A percentile compares a stretch with the other conserved stretches of the same genome.
These are phyloP conservation scores for Trichophyton mentagrophytes DNA, from an alignment of 2,329 filamentous ascomycete species.

Conservation along the genomic window DNA sequence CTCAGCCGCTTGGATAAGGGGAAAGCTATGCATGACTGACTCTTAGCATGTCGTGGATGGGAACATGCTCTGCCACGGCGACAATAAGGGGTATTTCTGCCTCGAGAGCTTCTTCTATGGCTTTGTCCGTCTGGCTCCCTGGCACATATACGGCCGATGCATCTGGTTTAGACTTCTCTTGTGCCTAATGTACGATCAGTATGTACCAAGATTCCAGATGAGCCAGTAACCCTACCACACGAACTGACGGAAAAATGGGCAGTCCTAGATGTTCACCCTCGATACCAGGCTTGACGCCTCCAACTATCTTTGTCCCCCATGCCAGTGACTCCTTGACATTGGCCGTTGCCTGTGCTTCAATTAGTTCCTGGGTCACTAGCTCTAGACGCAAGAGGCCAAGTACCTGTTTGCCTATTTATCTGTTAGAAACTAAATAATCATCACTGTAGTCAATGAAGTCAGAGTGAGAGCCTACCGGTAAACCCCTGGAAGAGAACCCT, in stretches of 20 bases:
- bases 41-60: conserved; percentile 62
- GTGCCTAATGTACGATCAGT: conserved; percentile 38
- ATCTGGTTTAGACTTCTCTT: conserved; percentile 58
- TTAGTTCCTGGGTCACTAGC: not conserved
- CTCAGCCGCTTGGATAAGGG: too few relatives aligned
- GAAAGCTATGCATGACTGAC: conserved; percentile 26
- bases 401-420: conserved; percentile 12
- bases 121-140: conserved; percentile 56
- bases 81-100: conserved; percentile 67
- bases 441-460: not conserved
- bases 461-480: conserved; percentile 37
- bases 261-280: conserved; percentile 59
- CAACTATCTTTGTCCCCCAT: conserved; percentile 71
- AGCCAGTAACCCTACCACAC: conserved; percentile 32
- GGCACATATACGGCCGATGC: conserved; percentile 71
- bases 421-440: not conserved
- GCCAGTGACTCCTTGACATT: conserved; percentile 64
- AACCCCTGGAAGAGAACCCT: conserved; percentile 60
- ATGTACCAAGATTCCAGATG: not conserved
- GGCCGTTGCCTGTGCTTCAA: conserved; percentile 46
- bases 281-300: conserved; percentile 60
- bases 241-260: conserved; percentile 57
- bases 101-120: conserved; percentile 68
- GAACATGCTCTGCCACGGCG: conserved; percentile 68
- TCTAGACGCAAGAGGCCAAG: not conserved